Evolutionary conservation across 345 rosid species (phyloP).

Genomic region (Linum lewisii): DNA sequence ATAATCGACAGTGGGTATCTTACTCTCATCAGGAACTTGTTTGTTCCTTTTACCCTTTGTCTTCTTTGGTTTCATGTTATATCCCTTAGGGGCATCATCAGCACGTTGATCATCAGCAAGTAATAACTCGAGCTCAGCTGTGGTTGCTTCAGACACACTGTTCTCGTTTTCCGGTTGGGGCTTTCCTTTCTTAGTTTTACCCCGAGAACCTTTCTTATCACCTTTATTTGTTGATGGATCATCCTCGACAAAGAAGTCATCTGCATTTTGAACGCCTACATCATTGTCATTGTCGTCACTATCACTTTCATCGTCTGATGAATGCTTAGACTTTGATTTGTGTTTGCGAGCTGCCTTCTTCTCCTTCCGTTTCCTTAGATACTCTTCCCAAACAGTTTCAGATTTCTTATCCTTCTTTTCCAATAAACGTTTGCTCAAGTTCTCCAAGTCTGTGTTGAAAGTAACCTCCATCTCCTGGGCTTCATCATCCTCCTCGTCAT

Average conservation of each 20-base stretch:
- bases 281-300: conserved; percentile 25
- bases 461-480: conserved; percentile 88
- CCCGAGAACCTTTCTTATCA: conserved; percentile 23
- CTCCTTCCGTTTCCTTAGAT: conserved; percentile 51
- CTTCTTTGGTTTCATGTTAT: conserved; percentile 56
- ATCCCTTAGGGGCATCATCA: conserved; percentile 58
- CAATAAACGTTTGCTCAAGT: conserved; percentile 61
- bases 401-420: conserved; percentile 63
- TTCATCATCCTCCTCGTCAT: conserved; percentile 44
- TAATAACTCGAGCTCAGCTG: conserved; percentile 78
- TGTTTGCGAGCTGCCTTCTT: conserved; percentile 58
- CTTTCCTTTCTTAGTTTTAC: conserved; percentile 19
- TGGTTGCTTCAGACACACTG: conserved; percentile 43
- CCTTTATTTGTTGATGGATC: conserved; percentile 42
- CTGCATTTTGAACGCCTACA: conserved; percentile 28
- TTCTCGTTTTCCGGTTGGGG: conserved; percentile 26
- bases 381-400: conserved; percentile 72
- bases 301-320: conserved; percentile 43
- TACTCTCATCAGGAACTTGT: conserved; percentile 42
- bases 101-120: conserved; percentile 64
- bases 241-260: conserved; percentile 68
- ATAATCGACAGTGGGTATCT: conserved; percentile 47
- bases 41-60: conserved; percentile 47
- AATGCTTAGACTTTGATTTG: conserved; percentile 43
- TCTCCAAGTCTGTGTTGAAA: conserved; percentile 87